Conservation (phyloP, 73 alveolate genomes). For the Stentor roeselii region DNA sequence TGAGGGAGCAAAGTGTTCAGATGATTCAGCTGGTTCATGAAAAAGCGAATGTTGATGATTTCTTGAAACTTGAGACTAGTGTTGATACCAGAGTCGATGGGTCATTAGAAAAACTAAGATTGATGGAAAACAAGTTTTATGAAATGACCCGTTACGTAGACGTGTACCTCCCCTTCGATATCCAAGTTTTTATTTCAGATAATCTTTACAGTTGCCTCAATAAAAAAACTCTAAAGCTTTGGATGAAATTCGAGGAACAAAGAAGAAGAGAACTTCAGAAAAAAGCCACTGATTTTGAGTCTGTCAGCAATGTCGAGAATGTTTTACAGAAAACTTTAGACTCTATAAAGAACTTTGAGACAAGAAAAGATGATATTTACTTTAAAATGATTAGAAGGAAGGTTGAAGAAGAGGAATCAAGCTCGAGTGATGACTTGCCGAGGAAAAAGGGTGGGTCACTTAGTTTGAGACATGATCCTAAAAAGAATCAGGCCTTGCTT, state of each 20-base stretch:
- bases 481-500: neutral
- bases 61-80: neutral
- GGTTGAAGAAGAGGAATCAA: neutral
- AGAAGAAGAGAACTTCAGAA: neutral
- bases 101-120: neutral
- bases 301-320: neutral
- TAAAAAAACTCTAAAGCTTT: neutral
- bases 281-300: neutral
- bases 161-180: neutral
- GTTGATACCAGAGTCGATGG: neutral
- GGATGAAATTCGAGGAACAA: constrained; percentile 7
- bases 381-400: neutral
- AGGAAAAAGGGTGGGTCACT: neutral
- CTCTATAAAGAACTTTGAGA: neutral
- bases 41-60: neutral
- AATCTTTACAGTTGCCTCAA: neutral
- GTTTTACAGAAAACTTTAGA: neutral
- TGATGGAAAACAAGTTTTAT: neutral
- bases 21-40: neutral
- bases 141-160: neutral
- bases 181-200: neutral
- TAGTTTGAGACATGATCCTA: neutral
- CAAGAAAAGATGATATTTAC: neutral
- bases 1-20: neutral
- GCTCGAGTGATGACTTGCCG: neutral